phyloP scores from a whole-genome alignment of 352 stramenopile genomes.

The Globisporangium megalacanthum region DNA sequence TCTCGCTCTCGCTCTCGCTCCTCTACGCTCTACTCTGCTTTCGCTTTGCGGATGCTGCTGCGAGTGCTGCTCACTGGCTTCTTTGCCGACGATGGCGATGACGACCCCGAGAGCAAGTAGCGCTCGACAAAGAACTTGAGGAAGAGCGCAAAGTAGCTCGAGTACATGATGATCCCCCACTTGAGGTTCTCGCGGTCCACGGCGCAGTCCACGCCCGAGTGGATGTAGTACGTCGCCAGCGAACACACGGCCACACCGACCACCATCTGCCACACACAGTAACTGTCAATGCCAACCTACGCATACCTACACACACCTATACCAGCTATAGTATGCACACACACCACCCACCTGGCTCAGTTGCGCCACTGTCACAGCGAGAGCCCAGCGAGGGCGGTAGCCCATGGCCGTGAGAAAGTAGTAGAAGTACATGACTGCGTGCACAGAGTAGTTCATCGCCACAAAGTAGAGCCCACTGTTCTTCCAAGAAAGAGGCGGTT shows the following conservation, averaged over 20 bases:
- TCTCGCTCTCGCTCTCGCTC: neutral
- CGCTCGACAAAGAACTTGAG: constrained; percentile 90
- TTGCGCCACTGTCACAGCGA: constrained; percentile 88
- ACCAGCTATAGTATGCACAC: neutral
- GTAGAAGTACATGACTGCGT: constrained; percentile 98
- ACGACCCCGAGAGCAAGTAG: no score
- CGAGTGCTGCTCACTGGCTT: constrained; percentile 23
- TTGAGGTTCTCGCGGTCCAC: constrained; percentile 85
- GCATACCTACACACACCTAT: neutral
- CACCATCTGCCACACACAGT: constrained; percentile 44
- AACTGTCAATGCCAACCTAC: no score
- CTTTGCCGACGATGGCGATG: constrained; percentile 13
- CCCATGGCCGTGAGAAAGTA: constrained; percentile 89
- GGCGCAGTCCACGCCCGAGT: constrained; percentile 52
- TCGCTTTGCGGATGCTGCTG: constrained; percentile 22
- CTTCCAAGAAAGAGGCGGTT: neutral
- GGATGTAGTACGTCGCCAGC: constrained; percentile 79
- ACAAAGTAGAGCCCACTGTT: constrained; percentile 94
- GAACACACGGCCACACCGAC: constrained; percentile 67
- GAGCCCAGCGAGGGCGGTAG: constrained; percentile 69
- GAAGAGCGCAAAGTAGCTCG: constrained; percentile 92
- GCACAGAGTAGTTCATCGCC: constrained; percentile 97
- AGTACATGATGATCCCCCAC: constrained; percentile 92
- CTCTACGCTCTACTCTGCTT: constrained; percentile 17
- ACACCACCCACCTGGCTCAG: constrained; percentile 78